These are phyloP conservation scores for Neurospora tetraspora DNA, from an alignment of 495 filamentous ascomycete genomes.

Conservation along the genomic window DNA sequence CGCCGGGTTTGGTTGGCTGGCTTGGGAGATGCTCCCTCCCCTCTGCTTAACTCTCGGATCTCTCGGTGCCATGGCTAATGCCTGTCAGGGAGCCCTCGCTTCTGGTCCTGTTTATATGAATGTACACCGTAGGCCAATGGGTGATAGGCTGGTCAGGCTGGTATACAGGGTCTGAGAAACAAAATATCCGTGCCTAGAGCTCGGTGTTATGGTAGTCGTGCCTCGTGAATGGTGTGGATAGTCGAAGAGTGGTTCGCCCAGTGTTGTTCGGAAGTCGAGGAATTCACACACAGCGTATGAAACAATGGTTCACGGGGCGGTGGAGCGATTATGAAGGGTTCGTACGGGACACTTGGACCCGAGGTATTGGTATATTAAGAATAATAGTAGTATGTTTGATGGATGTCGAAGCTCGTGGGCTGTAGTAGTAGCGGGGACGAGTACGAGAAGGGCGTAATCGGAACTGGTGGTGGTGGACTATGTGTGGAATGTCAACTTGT, in stretches of 20 bases:
- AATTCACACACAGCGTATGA: neutral
- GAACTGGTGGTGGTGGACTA: neutral
- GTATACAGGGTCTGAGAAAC: neutral
- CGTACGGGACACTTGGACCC: neutral
- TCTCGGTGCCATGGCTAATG: neutral
- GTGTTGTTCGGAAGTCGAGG: neutral
- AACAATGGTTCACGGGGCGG: neutral
- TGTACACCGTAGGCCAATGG: neutral
- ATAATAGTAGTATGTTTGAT: neutral
- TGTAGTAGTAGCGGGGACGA: neutral
- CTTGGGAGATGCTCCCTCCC: neutral
- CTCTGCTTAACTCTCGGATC: neutral
- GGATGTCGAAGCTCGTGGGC: neutral
- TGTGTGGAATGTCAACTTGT: neutral
- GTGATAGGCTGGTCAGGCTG: neutral
- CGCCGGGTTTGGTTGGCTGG: neutral
- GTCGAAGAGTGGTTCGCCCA: neutral
- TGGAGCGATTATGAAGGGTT: neutral
- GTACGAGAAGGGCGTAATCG: neutral
- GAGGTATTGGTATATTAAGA: neutral
- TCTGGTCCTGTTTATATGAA: neutral
- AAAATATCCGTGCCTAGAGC: neutral
- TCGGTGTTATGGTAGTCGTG: neutral
- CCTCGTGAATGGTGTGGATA: neutral
- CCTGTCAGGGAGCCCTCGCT: neutral